Conservation (phyloP, 1,139 yeast species). For the Meyerozyma smithsonii region DNA sequence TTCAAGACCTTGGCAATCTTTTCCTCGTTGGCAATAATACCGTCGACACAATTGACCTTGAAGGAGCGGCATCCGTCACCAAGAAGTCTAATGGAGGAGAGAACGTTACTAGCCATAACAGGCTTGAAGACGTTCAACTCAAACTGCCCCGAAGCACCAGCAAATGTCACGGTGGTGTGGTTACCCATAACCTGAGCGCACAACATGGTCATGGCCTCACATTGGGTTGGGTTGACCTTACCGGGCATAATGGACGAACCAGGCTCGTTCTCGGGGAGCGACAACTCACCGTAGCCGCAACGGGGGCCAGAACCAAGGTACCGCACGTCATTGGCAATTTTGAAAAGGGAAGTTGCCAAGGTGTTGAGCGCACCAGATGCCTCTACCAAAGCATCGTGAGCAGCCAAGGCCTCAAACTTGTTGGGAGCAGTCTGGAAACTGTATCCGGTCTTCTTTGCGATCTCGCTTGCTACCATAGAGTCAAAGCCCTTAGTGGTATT, state of each 20-base stretch:
- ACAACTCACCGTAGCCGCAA: constrained; percentile 20
- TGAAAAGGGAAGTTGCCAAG: constrained; percentile 17
- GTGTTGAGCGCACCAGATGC: constrained; percentile 19
- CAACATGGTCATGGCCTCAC: constrained; percentile 20
- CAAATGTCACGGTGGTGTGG: constrained; percentile 18
- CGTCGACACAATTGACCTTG: constrained; percentile 18
- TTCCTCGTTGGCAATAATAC: constrained; percentile 16
- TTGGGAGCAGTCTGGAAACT: constrained; percentile 18
- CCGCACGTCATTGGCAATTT: constrained; percentile 19
- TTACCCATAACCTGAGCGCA: constrained; percentile 19
- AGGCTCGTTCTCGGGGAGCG: constrained; percentile 19
- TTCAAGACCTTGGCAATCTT: constrained; percentile 17
- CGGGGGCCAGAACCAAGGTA: constrained; percentile 21
- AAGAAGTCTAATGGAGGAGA: constrained; percentile 16
- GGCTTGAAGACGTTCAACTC: constrained; percentile 21
- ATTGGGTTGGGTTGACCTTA: constrained; percentile 20
- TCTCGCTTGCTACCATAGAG: constrained; percentile 14
- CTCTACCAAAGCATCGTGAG: constrained; percentile 19
- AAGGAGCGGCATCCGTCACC: constrained; percentile 17
- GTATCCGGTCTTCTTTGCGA: constrained; percentile 15
- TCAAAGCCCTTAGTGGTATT: constrained; percentile 18
- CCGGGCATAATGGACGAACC: constrained; percentile 21
- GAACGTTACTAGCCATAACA: constrained; percentile 17
- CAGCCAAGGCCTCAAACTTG: constrained; percentile 21
- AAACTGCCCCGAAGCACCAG: constrained; percentile 20